These are phyloP conservation scores for Cladophialophora yegresii DNA, from an alignment of 2,329 filamentous ascomycete species.

Conservation along the genomic window DNA sequence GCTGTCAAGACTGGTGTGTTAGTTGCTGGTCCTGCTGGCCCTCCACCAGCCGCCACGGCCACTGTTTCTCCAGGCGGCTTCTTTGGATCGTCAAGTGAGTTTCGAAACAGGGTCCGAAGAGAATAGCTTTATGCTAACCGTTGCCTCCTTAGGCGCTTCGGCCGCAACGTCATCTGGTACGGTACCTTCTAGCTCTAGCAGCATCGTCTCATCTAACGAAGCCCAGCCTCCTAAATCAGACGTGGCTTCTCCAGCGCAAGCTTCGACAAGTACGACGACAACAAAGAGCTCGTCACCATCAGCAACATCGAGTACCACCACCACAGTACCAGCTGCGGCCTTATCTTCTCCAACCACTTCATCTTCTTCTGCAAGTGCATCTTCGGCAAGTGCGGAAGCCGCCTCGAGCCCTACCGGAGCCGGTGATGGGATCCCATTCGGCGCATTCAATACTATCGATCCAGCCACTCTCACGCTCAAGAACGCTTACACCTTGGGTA, in stretches of 20 bases:
- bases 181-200: constrained; percentile 25
- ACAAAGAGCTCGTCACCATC: constrained; percentile 10
- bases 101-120: neutral
- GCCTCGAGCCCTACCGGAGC: constrained; percentile 13
- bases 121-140: neutral
- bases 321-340: neutral
- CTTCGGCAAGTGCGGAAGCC: constrained; percentile 10
- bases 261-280: constrained; percentile 11
- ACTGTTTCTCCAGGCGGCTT: constrained; percentile 24
- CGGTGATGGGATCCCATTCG: constrained; percentile 15
- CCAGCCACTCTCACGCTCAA: constrained; percentile 35
- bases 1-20: constrained; percentile 32
- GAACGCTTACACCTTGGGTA: constrained; percentile 29
- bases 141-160: constrained; percentile 1
- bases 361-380: constrained; percentile 14
- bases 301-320: constrained; percentile 7
- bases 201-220: constrained; percentile 29
- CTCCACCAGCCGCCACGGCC: constrained; percentile 15
- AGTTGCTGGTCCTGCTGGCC: constrained; percentile 15
- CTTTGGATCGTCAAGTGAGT: constrained; percentile 24
- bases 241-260: constrained; percentile 20
- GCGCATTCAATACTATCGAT: constrained; percentile 30
- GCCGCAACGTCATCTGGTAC: constrained; percentile 26
- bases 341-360: constrained; percentile 15
- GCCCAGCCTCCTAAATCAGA: constrained; percentile 28